phyloP scores from a whole-genome alignment of 495 filamentous ascomycete species.

The Beverwykella pulmonaria region DNA sequence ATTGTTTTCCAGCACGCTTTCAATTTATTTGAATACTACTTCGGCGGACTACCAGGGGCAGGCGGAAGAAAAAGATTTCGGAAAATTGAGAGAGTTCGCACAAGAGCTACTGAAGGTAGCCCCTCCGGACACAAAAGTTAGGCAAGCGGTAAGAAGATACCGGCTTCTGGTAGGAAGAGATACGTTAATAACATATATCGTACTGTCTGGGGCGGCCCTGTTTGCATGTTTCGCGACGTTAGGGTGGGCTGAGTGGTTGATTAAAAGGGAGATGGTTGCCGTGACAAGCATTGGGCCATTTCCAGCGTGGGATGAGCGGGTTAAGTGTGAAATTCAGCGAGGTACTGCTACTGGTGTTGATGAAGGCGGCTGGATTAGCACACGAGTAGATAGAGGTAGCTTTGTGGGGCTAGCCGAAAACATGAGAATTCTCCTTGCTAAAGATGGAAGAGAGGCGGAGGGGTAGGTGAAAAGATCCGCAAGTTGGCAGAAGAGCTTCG shows the following conservation, averaged over 20 bases:
- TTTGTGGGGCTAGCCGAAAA: background rate
- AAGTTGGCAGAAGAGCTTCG: too few relatives aligned
- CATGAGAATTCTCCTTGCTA: background rate
- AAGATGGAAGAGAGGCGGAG: background rate
- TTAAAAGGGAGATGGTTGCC: background rate
- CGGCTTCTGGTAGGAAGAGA: conserved; percentile 1
- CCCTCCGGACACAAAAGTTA: conserved; percentile 4
- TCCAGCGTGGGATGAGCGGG: conserved; percentile 12
- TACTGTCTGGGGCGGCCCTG: conserved; percentile 4
- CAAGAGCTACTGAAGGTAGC: background rate
- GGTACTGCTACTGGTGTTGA: background rate
- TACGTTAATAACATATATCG: conserved; percentile 6
- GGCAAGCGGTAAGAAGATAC: conserved; percentile 4
- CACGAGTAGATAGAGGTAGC: background rate
- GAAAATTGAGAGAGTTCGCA: background rate
- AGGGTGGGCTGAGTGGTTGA: background rate
- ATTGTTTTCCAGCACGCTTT: background rate
- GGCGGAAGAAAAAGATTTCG: background rate
- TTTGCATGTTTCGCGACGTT: conserved; percentile 1
- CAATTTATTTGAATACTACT: background rate
- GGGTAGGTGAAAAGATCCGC: too few relatives aligned
- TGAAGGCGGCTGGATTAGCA: background rate
- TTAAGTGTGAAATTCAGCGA: background rate
- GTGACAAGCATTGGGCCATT: background rate
- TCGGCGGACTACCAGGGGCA: background rate